Percentiles rank a stretch among this genome's conserved stretches.
Evolutionary conservation across 78 protist species (phyloP).

Genomic region (Chrysochromulina parva): DNA sequence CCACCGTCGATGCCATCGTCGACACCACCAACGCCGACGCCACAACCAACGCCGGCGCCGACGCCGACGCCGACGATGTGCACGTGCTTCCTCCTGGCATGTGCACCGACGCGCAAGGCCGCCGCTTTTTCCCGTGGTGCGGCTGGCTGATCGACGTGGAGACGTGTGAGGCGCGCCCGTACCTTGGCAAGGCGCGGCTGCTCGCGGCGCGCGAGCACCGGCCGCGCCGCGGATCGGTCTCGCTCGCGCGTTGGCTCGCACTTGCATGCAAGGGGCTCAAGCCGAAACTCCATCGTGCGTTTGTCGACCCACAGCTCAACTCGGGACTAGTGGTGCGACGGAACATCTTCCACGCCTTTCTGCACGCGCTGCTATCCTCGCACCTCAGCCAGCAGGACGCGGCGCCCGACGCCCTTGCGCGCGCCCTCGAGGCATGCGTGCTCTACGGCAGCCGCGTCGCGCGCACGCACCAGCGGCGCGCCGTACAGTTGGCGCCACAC

Average conservation of each 20-base stretch:
- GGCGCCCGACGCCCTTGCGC: too few relatives aligned
- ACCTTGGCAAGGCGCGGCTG: not conserved
- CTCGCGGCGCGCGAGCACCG: too few relatives aligned
- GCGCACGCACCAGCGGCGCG: too few relatives aligned
- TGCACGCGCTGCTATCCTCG: not conserved
- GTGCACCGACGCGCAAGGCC: not conserved
- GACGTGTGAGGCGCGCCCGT: not conserved
- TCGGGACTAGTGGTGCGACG: not conserved
- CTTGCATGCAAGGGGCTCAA: not conserved
- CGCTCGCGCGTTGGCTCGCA: too few relatives aligned
- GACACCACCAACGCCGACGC: not conserved
- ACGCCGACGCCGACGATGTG: not conserved
- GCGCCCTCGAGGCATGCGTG: too few relatives aligned
- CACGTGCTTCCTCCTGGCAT: not conserved
- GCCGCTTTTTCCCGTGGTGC: not conserved
- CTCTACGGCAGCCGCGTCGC: too few relatives aligned
- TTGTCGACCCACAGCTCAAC: constrained; percentile 4
- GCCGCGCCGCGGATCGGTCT: too few relatives aligned
- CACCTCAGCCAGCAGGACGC: too few relatives aligned
- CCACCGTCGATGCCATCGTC: not conserved
- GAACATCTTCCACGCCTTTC: not conserved
- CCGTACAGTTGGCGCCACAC: too few relatives aligned
- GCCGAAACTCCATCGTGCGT: not conserved
- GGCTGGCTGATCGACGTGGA: not conserved
- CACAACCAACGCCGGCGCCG: not conserved